A percentile compares a stretch with the other conserved stretches of the same genome.
These are phyloP conservation scores for Sinapis alba DNA, from an alignment of 441 rosid species.

Conservation along the genomic window DNA sequence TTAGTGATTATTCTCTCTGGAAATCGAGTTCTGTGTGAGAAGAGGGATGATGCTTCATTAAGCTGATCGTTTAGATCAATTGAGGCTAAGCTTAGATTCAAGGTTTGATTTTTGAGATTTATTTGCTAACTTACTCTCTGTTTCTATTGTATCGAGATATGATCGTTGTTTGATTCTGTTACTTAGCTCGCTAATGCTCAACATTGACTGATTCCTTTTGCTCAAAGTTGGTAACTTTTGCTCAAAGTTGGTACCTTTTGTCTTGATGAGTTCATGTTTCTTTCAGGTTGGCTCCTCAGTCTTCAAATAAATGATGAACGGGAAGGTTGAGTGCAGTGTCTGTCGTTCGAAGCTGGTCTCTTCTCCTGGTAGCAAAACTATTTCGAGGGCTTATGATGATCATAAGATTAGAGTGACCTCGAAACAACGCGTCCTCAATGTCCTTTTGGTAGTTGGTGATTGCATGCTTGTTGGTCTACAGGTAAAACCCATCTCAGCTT, in stretches of 20 bases:
- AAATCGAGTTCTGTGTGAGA: constrained; percentile 36
- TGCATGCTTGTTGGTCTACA: constrained; percentile 49
- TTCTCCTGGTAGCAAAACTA: constrained; percentile 33
- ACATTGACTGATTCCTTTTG: background rate
- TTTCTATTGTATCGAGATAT: constrained; percentile 18
- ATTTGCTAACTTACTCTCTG: background rate
- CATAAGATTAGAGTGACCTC: constrained; percentile 40
- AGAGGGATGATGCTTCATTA: constrained; percentile 27
- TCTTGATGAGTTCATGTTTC: background rate
- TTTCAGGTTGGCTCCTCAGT: constrained; percentile 36
- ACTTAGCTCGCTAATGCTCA: too few relatives aligned
- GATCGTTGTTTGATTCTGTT: constrained; percentile 4
- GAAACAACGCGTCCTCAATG: constrained; percentile 37
- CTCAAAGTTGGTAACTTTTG: background rate
- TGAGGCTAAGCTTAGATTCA: constrained; percentile 34
- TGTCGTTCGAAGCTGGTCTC: constrained; percentile 52
- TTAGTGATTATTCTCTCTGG: constrained; percentile 37
- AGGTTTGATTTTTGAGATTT: constrained; percentile 19
- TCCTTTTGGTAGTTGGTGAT: constrained; percentile 43
- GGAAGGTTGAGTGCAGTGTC: constrained; percentile 81
- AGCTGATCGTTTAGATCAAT: constrained; percentile 36
- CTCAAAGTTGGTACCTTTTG: constrained; percentile 16
- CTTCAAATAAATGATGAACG: constrained; percentile 59
- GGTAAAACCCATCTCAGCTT: constrained; percentile 14
- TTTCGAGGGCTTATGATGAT: constrained; percentile 42